Base-by-base conservation (phyloP, 805 yeast species). In the Ogataea ramenticola region DNA sequence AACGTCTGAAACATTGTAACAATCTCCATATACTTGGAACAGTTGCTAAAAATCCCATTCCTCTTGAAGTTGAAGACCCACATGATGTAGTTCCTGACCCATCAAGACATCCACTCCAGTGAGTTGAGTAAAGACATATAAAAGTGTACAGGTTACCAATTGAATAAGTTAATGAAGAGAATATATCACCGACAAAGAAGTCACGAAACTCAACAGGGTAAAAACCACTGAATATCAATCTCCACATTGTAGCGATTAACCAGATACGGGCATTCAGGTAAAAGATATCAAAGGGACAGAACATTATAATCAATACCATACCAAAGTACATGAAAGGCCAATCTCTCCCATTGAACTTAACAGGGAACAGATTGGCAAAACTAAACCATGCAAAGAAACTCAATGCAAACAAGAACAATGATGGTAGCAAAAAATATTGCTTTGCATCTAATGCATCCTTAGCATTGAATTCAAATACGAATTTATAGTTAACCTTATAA, bases 161-260 rank as follows among this genome's bases (percentile, higher is more conserved):
- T 0, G 96, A 75, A 64, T 93, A 93, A 1, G 96, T 86, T 55
- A 93, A 69, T 26, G 96, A 85, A 62, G 95, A 86, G 42, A 91
- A 68, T 27, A 93, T 81, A 62, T 93, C 99, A 19, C 98, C 99
- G 39, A 91, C 49, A 60, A 87, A 88, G 70, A 93, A 91, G 63
- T 93, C 99, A 45, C 90, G 74, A 58, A 93, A 93, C 64, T 91
- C 98, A 43, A 93, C 97, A 0, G 98, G 96, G 56, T 83, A 93
- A 36, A 89, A 69, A 0, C 98, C 98, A 1, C 96, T 84, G 10
- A 86, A 68, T 0, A 82, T 29, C 40, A 93, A 66, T 55, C 99
- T 71, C 72, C 90, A 76, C 1, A 81, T 44, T 0, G 95, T 80
- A 14, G 80, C 64, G 17, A 82, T 67, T 2, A 91, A 54, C 97